A percentile compares a stretch with the other conserved stretches of the same genome.
Evolutionary conservation across 768 basidiomycete genomes (phyloP).

Genomic region (Amanita exitialis): DNA sequence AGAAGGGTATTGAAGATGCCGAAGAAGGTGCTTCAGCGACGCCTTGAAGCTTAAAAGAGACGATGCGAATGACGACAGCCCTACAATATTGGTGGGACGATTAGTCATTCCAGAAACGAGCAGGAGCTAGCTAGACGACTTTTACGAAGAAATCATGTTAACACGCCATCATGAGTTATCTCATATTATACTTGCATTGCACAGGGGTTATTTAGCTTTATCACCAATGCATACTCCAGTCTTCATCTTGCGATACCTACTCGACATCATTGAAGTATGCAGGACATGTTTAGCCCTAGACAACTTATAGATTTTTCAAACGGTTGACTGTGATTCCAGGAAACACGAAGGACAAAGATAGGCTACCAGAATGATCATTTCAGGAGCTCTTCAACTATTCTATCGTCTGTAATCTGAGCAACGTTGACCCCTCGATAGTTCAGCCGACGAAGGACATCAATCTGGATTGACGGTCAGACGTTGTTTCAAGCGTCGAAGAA

Average conservation of each 20-base stretch:
- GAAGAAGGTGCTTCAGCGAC: neutral
- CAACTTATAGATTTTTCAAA: neutral
- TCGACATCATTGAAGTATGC: neutral
- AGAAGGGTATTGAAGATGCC: neutral
- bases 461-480: constrained; percentile 30
- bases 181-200: too few species aligned
- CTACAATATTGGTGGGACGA: neutral
- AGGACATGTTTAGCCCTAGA: neutral
- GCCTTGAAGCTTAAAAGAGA: neutral
- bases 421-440: constrained; percentile 84
- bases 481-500: neutral
- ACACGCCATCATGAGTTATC: too few species aligned
- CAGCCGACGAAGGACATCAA: constrained; percentile 78
- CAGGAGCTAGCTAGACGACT: too few species aligned
- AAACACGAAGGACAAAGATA: neutral
- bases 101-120: too few species aligned
- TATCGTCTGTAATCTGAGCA: constrained; percentile 71
- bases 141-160: too few species aligned
- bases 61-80: neutral
- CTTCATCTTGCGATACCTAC: too few species aligned
- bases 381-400: constrained; percentile 79
- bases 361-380: constrained; percentile 26
- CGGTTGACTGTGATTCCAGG: neutral
- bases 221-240: too few species aligned
- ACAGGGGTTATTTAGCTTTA: too few species aligned